phyloP scores from a whole-genome alignment of 345 rosid species.

The Syzygium oleosum region DNA sequence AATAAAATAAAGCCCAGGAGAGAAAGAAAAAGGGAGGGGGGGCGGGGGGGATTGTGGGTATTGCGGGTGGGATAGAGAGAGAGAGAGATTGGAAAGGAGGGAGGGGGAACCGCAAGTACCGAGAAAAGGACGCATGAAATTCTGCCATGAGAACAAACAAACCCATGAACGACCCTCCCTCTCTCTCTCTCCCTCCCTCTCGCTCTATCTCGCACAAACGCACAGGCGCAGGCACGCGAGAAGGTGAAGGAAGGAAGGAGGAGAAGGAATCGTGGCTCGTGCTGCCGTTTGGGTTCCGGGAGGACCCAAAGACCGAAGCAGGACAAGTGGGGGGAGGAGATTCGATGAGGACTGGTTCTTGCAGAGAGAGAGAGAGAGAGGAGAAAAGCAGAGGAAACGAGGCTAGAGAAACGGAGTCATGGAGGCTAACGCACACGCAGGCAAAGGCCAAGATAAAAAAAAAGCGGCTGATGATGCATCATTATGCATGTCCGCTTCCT shows the following conservation, averaged over 20 bases:
- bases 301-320: background rate
- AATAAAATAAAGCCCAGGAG: background rate
- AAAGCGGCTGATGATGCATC: background rate
- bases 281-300: background rate
- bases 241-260: background rate
- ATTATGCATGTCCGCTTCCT: background rate
- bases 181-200: background rate
- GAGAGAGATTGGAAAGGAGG: background rate
- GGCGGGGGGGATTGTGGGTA: background rate
- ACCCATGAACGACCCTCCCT: background rate
- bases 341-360: background rate
- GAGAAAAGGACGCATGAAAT: background rate
- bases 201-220: background rate
- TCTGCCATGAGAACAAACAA: background rate
- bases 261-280: background rate
- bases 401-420: background rate
- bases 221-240: background rate
- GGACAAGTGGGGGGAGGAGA: background rate
- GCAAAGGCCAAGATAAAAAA: background rate
- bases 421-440: background rate
- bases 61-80: background rate
- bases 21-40: background rate
- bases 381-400: background rate
- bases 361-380: background rate
- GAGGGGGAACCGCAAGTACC: background rate